Evolutionary conservation across 768 basidiomycete species (phyloP).

Genomic region (Auriscalpium vulgare): DNA sequence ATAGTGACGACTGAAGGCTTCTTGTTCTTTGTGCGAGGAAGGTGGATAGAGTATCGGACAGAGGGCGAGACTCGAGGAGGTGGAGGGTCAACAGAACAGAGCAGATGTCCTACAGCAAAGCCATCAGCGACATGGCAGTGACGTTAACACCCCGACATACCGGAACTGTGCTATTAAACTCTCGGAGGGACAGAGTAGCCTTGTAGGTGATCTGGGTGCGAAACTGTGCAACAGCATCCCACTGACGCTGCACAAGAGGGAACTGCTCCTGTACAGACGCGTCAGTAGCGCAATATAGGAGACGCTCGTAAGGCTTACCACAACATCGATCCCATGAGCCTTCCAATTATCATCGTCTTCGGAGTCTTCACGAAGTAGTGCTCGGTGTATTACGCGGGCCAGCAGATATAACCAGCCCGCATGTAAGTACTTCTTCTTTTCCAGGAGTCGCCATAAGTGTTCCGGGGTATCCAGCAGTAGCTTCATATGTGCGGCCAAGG

Average conservation of each 20-base stretch:
- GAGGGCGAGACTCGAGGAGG: conserved; percentile 80
- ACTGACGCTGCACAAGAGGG: conserved; percentile 85
- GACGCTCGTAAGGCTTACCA: conserved; percentile 32
- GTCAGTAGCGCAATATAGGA: neutral
- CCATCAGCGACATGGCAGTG: neutral
- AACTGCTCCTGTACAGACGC: conserved; percentile 58
- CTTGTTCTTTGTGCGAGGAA: conserved; percentile 67
- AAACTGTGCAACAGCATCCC: conserved; percentile 85
- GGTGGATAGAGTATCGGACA: conserved; percentile 61
- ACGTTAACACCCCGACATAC: conserved; percentile 33
- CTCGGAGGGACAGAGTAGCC: conserved; percentile 76
- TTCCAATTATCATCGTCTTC: conserved; percentile 57
- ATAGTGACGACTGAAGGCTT: conserved; percentile 36
- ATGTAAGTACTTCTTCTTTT: conserved; percentile 67
- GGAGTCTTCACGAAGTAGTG: conserved; percentile 55
- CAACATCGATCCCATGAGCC: conserved; percentile 51
- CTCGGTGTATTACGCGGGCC: conserved; percentile 76
- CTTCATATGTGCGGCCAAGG: conserved; percentile 83
- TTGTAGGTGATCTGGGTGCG: conserved; percentile 83
- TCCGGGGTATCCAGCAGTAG: conserved; percentile 89
- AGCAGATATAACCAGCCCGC: conserved; percentile 87
- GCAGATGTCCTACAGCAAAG: conserved; percentile 50
- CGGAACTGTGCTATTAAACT: conserved; percentile 33
- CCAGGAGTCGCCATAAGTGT: conserved; percentile 82
- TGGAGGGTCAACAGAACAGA: conserved; percentile 77